Base-by-base conservation (phyloP, 228 moss, liverwort and hornwort species). In the Sphagnum magellanicum region DNA sequence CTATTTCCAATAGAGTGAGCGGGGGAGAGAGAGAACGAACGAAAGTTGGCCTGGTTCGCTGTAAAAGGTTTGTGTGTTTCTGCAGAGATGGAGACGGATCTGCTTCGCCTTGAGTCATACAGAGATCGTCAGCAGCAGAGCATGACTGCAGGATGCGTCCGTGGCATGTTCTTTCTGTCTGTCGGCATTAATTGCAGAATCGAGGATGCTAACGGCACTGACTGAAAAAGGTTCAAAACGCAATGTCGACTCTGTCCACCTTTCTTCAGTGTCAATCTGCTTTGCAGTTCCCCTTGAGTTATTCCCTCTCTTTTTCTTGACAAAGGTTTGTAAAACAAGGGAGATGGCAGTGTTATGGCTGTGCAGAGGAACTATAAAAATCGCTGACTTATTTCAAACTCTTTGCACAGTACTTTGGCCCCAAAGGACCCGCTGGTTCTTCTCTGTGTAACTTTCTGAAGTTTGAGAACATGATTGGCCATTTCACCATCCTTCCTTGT, bases 291-390 rank as follows among this genome's bases (percentile, higher is more conserved):
- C 32, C 55, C 2, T 55, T 8, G 12, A 55, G 55, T 8, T 55
- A 8, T 32, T 32, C 32, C 55, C 55, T 12, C 55, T 55, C 12
- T 55, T 55, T 55, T 8, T 55, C 8, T 55, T 55, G 8, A 12
- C 12, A 8, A 32, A 32, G 32, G 1, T 32, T 32, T 32, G 32
- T 32, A 32, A 32, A 32, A 32, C 0, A 16, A 51, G 17, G 12
- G 12, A 8, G 9, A 8, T 55, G 55, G 1, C 9, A 12, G 8
- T 8, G 55, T 8, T 4, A 32, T 32, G 32, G 32, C 32, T 55
- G 15, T 66, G 74, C 88, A 98, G 94, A 98, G 92, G 94, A 98
- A 98, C 67, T 98, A 98, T 79, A 94, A 98, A 89, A 94, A 98
- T 66, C 94, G 88, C 16, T 94, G 98, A 67, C 90, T 89, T 64